Base-by-base conservation (phyloP, 2,329 filamentous ascomycete genomes). In the Apiospora sp. region DNA sequence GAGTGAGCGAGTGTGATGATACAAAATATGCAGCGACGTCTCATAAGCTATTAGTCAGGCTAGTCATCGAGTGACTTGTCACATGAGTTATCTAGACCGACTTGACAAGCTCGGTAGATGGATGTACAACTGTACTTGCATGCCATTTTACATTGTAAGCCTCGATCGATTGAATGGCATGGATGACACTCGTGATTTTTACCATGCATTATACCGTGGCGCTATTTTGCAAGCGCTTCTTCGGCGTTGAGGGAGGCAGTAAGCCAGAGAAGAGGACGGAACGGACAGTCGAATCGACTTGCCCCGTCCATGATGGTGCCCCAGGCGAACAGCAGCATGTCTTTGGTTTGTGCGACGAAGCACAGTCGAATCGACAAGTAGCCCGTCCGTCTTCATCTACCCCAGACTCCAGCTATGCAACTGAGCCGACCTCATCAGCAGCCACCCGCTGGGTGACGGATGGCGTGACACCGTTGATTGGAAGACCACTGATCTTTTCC, bases 391-490 rank as follows among this genome's bases (percentile, higher is more conserved):
- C 54, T 24, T 64, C 58, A 64, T 64, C 16, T 64, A 64, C 58
- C 58, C 58, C 58, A 64, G 34, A 64, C 58, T 24, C 58, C 58
- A 61, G 54, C 54, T 61, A 22, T 61, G 54, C 30, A 61, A 37
- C 54, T 41, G 58, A 64, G 58, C 34, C 58, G 19, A 64, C 14
- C 58, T 64, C 27, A 41, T 22, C 58, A 41, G 58, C 58, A 64
- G 58, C 58, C 58, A 64, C 58, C 58, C 58, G 58, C 8, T 64
- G 34, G 22, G 58, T 37, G 58, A 64, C 58, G 58, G 58, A 64
- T 64, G 58, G 58, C 58, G 58, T 64, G 58, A 22, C 58, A 64
- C 58, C 49, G 58, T 64, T 64, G 58, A 64, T 64, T 64, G 58
- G 58, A 64, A 64, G 58, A 5, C 30, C 58, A n/a, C 58, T 34